These are phyloP conservation scores for Rhizophagus clarus DNA, from an alignment of 192 early-diverging fungal species.

Conservation along the genomic window DNA sequence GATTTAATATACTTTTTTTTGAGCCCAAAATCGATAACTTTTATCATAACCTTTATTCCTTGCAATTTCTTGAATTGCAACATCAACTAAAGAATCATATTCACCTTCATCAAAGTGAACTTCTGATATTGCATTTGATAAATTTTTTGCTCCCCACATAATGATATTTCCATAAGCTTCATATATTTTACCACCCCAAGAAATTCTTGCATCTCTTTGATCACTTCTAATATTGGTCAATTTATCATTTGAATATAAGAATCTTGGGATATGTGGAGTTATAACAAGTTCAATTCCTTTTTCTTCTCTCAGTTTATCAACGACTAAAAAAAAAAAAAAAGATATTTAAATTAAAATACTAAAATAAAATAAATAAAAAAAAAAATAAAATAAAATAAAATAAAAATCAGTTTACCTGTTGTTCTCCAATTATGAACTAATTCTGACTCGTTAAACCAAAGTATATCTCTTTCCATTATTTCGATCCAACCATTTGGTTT, in stretches of 20 bases:
- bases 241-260: neutral
- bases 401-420: neutral
- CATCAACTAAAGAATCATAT: neutral
- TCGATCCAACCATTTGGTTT: conserved; percentile 50
- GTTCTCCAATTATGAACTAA: neutral
- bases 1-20: neutral
- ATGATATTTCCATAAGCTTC: neutral
- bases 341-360: neutral
- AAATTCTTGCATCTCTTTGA: neutral
- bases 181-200: neutral
- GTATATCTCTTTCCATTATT: conserved; percentile 34
- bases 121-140: neutral
- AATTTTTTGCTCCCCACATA: conserved; percentile 6
- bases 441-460: neutral
- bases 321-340: conserved; percentile 6
- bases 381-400: neutral
- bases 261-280: neutral
- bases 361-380: neutral
- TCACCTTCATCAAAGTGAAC: neutral
- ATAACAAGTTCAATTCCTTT: conserved; percentile 17
- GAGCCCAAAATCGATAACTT: conserved; percentile 25
- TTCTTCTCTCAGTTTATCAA: neutral
- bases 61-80: neutral
- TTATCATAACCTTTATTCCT: conserved; percentile 2
- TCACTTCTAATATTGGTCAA: neutral